Evolutionary conservation across 441 rosid genomes (phyloP), one percentile per base, ranked within the genome.

Genomic region (Hypseocharis bilobata): DNA sequence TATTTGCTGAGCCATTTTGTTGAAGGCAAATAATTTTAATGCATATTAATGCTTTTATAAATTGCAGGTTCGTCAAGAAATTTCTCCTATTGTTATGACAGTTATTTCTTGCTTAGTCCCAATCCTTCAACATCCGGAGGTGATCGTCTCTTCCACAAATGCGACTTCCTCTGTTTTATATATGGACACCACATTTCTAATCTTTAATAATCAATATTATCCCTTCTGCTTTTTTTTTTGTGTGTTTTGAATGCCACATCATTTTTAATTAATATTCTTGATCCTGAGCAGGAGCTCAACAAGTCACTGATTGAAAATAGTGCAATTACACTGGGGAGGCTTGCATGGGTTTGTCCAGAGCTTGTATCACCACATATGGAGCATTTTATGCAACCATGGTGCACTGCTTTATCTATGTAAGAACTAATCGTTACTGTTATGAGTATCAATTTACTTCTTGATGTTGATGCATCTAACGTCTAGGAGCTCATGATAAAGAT

Each of bases 341-440:
- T 94, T 74, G 92, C 98, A 32, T 94, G 98, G 99, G 89, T 89
- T 73, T 91, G 94, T 73, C 96, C 99, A 51, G 98, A 94, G 73
- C 75, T 94, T 19, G 92, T 91, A 25, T 83, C 97, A 17, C 93
- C 96, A 0, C 96, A 88, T 67, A 84, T 88, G 93, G 96, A 91
- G 82, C 97, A 91, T 77, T 91, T 91, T 74, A 88, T 91, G 91
- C 81, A 84, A 78, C 73, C 89, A 52, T 91, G 97, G 97, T 91
- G 96, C 77, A 74, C 76, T 70, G 96, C 96, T 49, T 81, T 91
- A 79, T 76, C 87, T 49, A 77, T 69, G 89, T 83, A 71, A 79
- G 89, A 38, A 0, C 69, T 40, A 36, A 14, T n/a, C 22, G 6
- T 32, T 7, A 17, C 30, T 17, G 4, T 45, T n/a, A 32, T 38